A percentile compares a stretch with the other conserved stretches of the same genome.
Evolutionary conservation across 176 grass and related monocot genomes (phyloP).

Genomic region (Neostapfia colusana): DNA sequence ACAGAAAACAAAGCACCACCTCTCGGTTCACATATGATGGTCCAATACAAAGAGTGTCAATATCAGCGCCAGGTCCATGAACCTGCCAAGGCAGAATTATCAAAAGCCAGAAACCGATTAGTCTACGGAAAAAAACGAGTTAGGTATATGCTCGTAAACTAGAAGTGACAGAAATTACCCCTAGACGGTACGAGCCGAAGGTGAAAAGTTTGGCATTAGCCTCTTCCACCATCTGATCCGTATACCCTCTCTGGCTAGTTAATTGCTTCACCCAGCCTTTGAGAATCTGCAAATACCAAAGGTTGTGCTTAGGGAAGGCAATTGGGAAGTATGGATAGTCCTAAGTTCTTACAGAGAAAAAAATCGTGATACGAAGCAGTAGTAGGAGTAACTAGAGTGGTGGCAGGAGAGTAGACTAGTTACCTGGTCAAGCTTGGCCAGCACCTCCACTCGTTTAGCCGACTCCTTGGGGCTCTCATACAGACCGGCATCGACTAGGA

Average conservation of each 20-base stretch:
- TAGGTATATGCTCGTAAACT: too few species aligned
- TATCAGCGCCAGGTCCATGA: constrained; percentile 90
- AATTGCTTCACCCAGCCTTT: constrained; percentile 91
- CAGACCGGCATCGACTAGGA: constrained; percentile 64
- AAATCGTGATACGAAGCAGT: too few species aligned
- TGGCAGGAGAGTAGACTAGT: not conserved
- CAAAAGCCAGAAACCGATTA: constrained; percentile 6
- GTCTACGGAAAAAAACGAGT: too few species aligned
- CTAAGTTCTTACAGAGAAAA: too few species aligned
- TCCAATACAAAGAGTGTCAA: constrained; percentile 93
- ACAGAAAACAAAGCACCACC: constrained; percentile 50
- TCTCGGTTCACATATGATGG: constrained; percentile 97
- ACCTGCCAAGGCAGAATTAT: constrained; percentile 53
- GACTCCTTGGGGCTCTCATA: constrained; percentile 67
- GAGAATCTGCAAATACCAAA: constrained; percentile 50
- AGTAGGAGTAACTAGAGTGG: too few species aligned
- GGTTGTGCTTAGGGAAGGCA: not conserved
- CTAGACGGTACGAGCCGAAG: constrained; percentile 88
- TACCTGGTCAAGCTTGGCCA: constrained; percentile 79
- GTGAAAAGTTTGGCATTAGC: constrained; percentile 94
- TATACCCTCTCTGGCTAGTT: constrained; percentile 85
- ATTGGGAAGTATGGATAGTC: not conserved
- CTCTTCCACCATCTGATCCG: constrained; percentile 90
- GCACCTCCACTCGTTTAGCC: constrained; percentile 62
- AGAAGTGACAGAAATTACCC: constrained; percentile 51